Base-by-base conservation (phyloP, 2,329 filamentous ascomycete species). In the Hypoxylon rubiginosum region DNA sequence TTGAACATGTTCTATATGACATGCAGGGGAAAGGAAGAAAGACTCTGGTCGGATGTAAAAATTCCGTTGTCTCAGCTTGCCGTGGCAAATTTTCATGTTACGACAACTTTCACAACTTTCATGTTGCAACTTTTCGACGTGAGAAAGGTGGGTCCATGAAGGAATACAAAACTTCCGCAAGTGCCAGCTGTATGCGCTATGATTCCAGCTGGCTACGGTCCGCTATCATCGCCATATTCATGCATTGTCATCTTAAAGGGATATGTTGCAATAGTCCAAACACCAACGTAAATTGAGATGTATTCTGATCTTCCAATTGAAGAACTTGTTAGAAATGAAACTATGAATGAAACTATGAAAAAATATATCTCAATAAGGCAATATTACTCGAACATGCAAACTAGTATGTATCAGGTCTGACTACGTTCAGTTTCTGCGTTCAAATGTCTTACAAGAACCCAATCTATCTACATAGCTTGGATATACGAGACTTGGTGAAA, bases 1-100 rank as follows among this genome's bases (percentile, higher is more conserved):
- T 72, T 72, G 21, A 77, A 55, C 76, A 78, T 77, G 9, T 26
- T 73, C 51, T 13, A 13, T 1, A 41, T 19, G 10, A 15, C 11
- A 9, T n/a, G n/a, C 2, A 52, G 21, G 21, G 13, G 17, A 53
- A 50, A 49, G n/a, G 21, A 48, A 41, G 10, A 49, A 41, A 45
- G 17, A 55, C 30, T 48, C 43, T 46, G 3, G 21, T 26, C 15
- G 41, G 6, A 11, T 53, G 46, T 50, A 52, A 49, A 39, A 28
- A 50, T 49, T 28, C 43, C 43, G 48, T 55, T 34, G 11, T 60
- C 36, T 63, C 58, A n/a, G 7, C 46, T 58, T 24, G 59, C 46
- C 49, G 64, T 67, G 64, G 61, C 57, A 61, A 69, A 67, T 43
- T 62, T 64, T 62, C 26, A 17, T 32, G 66, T 58, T 58, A n/a